Evolutionary conservation across 768 basidiomycete species (phyloP).

Genomic region (Russula sp.): DNA sequence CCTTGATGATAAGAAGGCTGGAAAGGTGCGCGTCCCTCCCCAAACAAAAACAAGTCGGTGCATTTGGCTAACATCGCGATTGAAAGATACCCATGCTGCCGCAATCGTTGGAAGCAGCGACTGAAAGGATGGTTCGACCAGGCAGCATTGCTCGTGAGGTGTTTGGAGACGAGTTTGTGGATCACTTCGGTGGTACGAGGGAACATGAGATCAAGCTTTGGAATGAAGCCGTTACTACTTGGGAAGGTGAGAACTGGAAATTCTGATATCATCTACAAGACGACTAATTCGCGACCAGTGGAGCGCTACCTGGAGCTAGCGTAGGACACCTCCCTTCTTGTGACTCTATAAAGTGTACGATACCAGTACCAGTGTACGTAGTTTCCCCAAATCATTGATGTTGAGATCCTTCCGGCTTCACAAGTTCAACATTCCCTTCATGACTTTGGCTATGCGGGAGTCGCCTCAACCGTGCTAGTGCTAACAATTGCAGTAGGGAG

Average conservation of each 20-base stretch:
- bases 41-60: not conserved
- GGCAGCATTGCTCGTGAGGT: conserved; percentile 82
- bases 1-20: conserved; percentile 50
- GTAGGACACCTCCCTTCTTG: conserved; percentile 28
- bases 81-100: conserved; percentile 68
- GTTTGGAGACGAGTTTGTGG: conserved; percentile 86
- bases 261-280: not conserved
- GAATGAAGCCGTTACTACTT: conserved; percentile 87
- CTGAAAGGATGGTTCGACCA: conserved; percentile 68
- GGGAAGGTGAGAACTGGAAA: conserved; percentile 67
- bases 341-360: not conserved
- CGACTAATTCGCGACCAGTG: conserved; percentile 40
- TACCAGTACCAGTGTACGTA: not conserved
- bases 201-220: conserved; percentile 83
- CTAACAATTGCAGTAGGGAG: not conserved
- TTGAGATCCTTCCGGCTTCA: not conserved
- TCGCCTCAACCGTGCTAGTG: not conserved
- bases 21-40: conserved; percentile 37
- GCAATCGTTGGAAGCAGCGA: conserved; percentile 72
- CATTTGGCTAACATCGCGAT: not conserved
- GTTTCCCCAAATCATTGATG: not conserved
- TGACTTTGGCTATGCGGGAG: not conserved
- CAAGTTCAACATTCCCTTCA: not conserved
- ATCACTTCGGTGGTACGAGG: conserved; percentile 94
- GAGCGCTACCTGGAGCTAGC: conserved; percentile 84